These are phyloP conservation scores for Serendipita sp. DNA, from an alignment of 768 basidiomycete genomes.

Conservation along the genomic window DNA sequence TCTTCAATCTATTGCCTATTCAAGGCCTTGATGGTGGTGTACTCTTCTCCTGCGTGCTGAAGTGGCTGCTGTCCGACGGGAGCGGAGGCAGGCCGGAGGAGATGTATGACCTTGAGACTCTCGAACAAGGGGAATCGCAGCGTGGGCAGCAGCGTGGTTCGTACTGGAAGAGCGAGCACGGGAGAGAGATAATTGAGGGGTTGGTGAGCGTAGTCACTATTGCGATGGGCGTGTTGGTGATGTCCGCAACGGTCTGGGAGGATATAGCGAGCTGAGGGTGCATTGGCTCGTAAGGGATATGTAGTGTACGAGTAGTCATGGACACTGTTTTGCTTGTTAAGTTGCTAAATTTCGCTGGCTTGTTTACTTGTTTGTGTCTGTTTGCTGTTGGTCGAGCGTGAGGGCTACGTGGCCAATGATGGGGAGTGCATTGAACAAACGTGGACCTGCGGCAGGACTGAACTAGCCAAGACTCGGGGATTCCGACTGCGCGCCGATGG, in stretches of 20 bases:
- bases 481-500: too few relatives aligned
- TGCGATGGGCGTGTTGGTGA: neutral
- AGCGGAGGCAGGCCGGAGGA: neutral
- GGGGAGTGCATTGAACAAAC: too few relatives aligned
- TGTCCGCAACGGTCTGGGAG: neutral
- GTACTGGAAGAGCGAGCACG: neutral
- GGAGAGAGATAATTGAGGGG: neutral
- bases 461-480: too few relatives aligned
- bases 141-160: neutral
- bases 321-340: too few relatives aligned
- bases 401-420: too few relatives aligned
- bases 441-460: too few relatives aligned
- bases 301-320: too few relatives aligned
- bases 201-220: neutral
- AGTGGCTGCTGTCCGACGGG: neutral
- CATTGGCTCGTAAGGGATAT: too few relatives aligned
- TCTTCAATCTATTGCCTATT: slow-evolving; percentile 71
- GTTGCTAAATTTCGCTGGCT: too few relatives aligned
- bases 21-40: slow-evolving; percentile 52
- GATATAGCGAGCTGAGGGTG: neutral
- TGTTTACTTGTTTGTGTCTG: too few relatives aligned
- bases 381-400: too few relatives aligned
- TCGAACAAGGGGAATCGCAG: neutral
- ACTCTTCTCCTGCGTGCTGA: neutral
- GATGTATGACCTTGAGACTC: neutral